These are phyloP conservation scores for Mucor plumbeus DNA, from an alignment of 371 early-diverging fungal genomes.

Conservation along the genomic window DNA sequence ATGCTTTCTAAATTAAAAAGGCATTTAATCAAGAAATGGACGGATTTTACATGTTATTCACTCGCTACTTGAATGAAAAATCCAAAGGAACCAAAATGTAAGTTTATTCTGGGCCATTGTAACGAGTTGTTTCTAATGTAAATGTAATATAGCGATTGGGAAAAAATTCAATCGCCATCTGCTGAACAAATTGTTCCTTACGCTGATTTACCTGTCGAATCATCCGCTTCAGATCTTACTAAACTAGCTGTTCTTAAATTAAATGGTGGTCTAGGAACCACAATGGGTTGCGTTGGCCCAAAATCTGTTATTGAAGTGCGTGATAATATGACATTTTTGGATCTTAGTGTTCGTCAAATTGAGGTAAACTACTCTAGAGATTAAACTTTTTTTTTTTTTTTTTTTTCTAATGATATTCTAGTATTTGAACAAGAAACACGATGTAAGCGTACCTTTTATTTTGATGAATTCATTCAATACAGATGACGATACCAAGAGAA, in stretches of 20 bases:
- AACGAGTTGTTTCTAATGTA: not conserved
- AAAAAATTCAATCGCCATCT: conserved; percentile 90
- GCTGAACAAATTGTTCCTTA: conserved; percentile 87
- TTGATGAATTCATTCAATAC: conserved; percentile 99
- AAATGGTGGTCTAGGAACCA: conserved; percentile 99
- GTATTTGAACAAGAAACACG: conserved; percentile 91
- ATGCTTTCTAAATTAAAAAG: conserved; percentile 14
- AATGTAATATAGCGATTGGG: conserved; percentile 78
- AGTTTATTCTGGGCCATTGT: conserved; percentile 26
- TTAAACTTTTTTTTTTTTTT: not conserved
- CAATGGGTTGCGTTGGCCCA: conserved; percentile 99
- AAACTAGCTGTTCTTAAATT: conserved; percentile 99
- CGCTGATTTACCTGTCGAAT: conserved; percentile 61
- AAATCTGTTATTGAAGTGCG: conserved; percentile 99
- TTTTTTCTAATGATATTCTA: conserved; percentile 24
- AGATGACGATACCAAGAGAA: conserved; percentile 94
- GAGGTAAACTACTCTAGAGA: conserved; percentile 64
- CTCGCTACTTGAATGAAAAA: conserved; percentile 84
- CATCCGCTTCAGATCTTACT: conserved; percentile 65
- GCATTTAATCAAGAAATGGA: conserved; percentile 81
- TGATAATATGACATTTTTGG: conserved; percentile 98
- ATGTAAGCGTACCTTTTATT: conserved; percentile 95
- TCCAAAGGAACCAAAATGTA: conserved; percentile 85
- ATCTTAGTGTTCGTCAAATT: conserved; percentile 98
- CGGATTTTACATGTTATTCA: conserved; percentile 89